These are phyloP conservation scores for Agaricales sp. DNA, from an alignment of 1,284 basidiomycete genomes.

Conservation along the genomic window DNA sequence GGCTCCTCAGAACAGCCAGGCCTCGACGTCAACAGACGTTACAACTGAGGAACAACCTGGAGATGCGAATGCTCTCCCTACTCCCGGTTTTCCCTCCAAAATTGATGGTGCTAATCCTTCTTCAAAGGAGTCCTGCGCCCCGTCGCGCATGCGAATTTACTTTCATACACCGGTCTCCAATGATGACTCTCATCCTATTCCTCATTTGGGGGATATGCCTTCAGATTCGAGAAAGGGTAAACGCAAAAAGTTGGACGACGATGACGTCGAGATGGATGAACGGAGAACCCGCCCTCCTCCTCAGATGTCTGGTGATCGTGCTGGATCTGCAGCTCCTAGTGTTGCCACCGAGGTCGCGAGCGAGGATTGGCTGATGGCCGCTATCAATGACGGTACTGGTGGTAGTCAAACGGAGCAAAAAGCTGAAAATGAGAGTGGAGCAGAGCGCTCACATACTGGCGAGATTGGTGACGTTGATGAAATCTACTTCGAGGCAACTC, in stretches of 20 bases:
- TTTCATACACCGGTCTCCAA: conserved; percentile 77
- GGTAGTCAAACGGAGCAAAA: conserved; percentile 22
- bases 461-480: conserved; percentile 30
- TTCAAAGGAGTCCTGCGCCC: conserved; percentile 15
- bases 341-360: conserved; percentile 53
- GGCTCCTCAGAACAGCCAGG: conserved; percentile 29
- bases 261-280: conserved; percentile 67
- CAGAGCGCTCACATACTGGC: conserved; percentile 35
- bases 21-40: too few relatives aligned
- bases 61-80: background rate
- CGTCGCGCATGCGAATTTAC: conserved; percentile 75
- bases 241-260: conserved; percentile 75
- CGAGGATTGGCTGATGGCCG: conserved; percentile 81
- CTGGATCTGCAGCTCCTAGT: conserved; percentile 60
- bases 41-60: conserved; percentile 19
- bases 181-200: conserved; percentile 66
- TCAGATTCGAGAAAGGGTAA: conserved; percentile 67
- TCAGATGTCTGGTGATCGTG: conserved; percentile 53
- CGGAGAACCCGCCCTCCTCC: conserved; percentile 41
- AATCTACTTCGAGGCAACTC: conserved; percentile 23
- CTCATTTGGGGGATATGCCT: conserved; percentile 39
- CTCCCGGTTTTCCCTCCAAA: background rate
- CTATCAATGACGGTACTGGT: conserved; percentile 59
- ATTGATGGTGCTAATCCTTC: conserved; percentile 30
- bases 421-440: conserved; percentile 35